Base-by-base conservation (phyloP, 1,284 basidiomycete species). In the Xerocomus cyaneibrunnescens region DNA sequence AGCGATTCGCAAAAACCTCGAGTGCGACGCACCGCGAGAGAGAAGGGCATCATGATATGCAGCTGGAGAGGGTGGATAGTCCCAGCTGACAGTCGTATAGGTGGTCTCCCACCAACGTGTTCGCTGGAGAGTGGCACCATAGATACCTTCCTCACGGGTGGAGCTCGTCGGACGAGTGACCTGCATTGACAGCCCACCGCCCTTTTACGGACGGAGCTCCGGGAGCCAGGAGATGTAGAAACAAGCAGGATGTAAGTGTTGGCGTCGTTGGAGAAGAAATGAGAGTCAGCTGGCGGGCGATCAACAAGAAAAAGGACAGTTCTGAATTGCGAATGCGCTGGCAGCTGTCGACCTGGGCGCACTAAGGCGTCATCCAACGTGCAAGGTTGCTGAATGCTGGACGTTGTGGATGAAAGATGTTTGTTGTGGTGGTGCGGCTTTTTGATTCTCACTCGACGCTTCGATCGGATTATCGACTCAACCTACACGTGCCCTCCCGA, bases 391-490 rank as follows among this genome's bases (percentile, higher is more conserved):
- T 12, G 10, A 34, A 8, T 34, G 32, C 32, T 34, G 32, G 36
- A 16, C 37, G 21, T 38, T 3, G 37, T 14, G n/a, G 37, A 38
- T 16, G 37, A 23, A n/a, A 17, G 38, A 27, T 40, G 38, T 25
- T 27, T 40, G 38, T 25, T 9, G 38, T 38, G 36, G 31, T 22
- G 22, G 22, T 39, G 22, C 21, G 5, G 38, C 6, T 40, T 40
- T 40, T 40, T 7, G 37, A 40, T 40, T 40, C 38, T 27, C 37
- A 35, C 22, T 51, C 28, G 40, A 47, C 46, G 37, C 46, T 50
- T 62, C 48, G 59, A 65, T 65, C 65, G 61, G 61, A 65, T 65
- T 67, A 63, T 62, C 61, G 47, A 27, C 31, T 6, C 13, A 16
- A 13, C 19, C 16, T 30, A 57, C 61, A 62, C 60, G 59, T 62